phyloP scores from a whole-genome alignment of 805 yeast genomes.

The Cyberlindnera misumaiensis region DNA sequence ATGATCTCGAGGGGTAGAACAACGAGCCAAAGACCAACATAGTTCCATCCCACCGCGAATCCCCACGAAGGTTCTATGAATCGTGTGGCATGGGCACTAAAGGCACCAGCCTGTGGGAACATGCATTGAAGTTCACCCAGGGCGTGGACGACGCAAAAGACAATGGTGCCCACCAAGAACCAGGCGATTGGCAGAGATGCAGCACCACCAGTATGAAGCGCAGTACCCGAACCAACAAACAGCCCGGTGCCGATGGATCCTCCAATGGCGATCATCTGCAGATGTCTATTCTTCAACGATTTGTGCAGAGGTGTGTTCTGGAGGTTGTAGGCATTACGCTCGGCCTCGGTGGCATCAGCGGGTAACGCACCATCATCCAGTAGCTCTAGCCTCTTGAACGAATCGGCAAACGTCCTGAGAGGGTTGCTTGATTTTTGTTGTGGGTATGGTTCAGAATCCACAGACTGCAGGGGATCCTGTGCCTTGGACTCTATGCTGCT shows the following conservation, averaged over 20 bases:
- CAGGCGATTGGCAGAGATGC: slow-evolving; percentile 55
- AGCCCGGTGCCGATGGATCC: slow-evolving; percentile 66
- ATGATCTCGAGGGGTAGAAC: slow-evolving; percentile 45
- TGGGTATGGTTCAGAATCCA: not conserved
- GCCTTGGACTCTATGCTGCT: not conserved
- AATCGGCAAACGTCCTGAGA: slow-evolving; percentile 10
- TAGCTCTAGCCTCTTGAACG: slow-evolving; percentile 27
- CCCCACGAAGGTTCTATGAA: slow-evolving; percentile 58
- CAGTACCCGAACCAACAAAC: slow-evolving; percentile 58
- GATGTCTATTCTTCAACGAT: slow-evolving; percentile 48
- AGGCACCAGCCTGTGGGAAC: slow-evolving; percentile 60
- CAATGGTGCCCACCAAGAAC: slow-evolving; percentile 46
- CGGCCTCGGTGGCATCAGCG: slow-evolving; percentile 32
- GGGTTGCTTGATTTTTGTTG: not conserved
- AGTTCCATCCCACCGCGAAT: slow-evolving; percentile 55
- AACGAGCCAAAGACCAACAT: slow-evolving; percentile 46
- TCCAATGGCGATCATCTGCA: slow-evolving; percentile 64
- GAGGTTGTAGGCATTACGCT: slow-evolving; percentile 34
- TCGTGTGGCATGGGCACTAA: slow-evolving; percentile 52
- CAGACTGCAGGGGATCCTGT: not conserved
- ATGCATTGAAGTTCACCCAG: slow-evolving; percentile 55
- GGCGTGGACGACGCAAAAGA: slow-evolving; percentile 54
- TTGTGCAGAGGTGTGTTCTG: slow-evolving; percentile 54
- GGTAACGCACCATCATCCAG: slow-evolving; percentile 31
- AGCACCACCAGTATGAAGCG: slow-evolving; percentile 56